Percentiles rank a stretch among this genome's conserved stretches.
phyloP scores from a whole-genome alignment of 352 stramenopile genomes.

The Phytopythium chamaehyphon region DNA sequence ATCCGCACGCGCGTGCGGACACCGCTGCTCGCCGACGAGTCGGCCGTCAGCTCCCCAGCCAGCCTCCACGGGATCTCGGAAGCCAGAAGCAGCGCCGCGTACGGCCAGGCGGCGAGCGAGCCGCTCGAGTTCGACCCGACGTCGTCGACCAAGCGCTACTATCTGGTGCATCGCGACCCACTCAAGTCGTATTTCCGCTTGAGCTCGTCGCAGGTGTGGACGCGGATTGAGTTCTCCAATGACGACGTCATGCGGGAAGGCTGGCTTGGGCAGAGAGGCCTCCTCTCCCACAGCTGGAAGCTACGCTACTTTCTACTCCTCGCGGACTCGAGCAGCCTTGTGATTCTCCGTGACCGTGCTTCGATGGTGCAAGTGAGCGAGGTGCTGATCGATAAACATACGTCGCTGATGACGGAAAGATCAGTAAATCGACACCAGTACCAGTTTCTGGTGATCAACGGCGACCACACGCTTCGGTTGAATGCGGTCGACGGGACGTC shows the following conservation, averaged over 20 bases:
- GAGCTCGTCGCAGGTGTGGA: conserved; percentile 27
- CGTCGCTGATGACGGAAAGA: conserved; percentile 61
- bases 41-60: background rate
- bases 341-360: conserved; percentile 69
- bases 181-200: conserved; percentile 62
- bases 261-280: conserved; percentile 65
- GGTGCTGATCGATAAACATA: conserved; percentile 71
- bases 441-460: conserved; percentile 79
- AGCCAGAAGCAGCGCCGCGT: background rate
- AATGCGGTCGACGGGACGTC: conserved; percentile 65
- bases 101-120: background rate
- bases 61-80: background rate
- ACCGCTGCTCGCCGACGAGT: conserved; percentile 13
- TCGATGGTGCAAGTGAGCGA: conserved; percentile 71
- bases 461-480: conserved; percentile 55
- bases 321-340: conserved; percentile 60
- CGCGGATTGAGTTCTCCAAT: conserved; percentile 58
- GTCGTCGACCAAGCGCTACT: conserved; percentile 33
- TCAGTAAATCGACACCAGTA: conserved; percentile 64
- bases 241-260: conserved; percentile 72
- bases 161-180: conserved; percentile 64
- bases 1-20: conserved; percentile 75
- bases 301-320: conserved; percentile 79
- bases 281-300: conserved; percentile 80
- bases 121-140: conserved; percentile 1